These are phyloP conservation scores for Rhododendron mucronatum DNA, from an alignment of 148 eudicot species.

Conservation along the genomic window DNA sequence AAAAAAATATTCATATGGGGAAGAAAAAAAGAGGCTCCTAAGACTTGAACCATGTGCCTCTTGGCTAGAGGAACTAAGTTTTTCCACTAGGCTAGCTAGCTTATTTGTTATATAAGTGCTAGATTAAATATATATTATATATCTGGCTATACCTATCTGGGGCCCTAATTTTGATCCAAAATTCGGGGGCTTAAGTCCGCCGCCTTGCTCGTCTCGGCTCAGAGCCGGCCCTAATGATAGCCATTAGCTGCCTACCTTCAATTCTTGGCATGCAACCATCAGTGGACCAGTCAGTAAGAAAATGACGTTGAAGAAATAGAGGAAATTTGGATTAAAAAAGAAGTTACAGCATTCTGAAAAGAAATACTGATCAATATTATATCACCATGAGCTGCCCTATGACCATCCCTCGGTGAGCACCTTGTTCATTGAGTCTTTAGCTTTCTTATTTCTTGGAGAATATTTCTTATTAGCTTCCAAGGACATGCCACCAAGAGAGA, in stretches of 20 bases:
- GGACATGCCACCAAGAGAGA: background rate
- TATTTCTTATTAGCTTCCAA: background rate
- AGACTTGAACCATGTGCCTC: too few relatives aligned
- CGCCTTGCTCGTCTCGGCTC: too few relatives aligned
- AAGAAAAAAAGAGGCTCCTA: too few relatives aligned
- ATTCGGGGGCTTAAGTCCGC: too few relatives aligned
- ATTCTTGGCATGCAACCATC: background rate
- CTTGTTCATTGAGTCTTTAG: background rate
- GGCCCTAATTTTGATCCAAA: too few relatives aligned
- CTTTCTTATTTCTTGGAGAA: background rate
- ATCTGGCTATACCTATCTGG: too few relatives aligned
- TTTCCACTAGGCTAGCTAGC: too few relatives aligned
- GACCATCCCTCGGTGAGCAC: background rate
- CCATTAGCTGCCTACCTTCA: background rate
- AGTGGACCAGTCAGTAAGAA: background rate
- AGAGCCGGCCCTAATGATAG: background rate
- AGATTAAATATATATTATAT: too few relatives aligned
- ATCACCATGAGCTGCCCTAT: background rate
- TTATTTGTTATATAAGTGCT: too few relatives aligned
- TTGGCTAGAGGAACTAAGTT: too few relatives aligned
- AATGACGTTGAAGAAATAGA: background rate
- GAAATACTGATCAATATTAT: background rate
- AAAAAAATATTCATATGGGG: too few relatives aligned
- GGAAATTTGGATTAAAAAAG: background rate
- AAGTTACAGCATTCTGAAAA: background rate